These are phyloP conservation scores for Psilocybe azurescens DNA, from an alignment of 768 basidiomycete species.

Conservation along the genomic window DNA sequence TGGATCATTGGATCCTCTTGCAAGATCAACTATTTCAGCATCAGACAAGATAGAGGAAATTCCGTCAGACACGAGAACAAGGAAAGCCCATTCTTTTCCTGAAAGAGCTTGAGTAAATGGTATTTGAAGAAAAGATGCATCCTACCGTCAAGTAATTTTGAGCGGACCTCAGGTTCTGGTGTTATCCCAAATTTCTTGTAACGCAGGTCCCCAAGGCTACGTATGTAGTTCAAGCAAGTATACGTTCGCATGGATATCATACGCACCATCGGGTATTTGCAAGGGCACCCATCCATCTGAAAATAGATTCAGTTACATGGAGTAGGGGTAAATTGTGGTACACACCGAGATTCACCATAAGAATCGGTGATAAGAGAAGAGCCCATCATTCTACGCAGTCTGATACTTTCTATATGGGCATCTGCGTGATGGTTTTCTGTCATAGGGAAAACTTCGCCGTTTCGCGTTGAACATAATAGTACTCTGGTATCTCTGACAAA, in stretches of 20 bases:
- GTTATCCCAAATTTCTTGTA: conserved; percentile 93
- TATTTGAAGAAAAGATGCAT: neutral
- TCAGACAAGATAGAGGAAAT: conserved; percentile 91
- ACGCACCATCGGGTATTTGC: conserved; percentile 88
- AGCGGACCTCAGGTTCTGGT: conserved; percentile 87
- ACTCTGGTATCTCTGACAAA: conserved; percentile 83
- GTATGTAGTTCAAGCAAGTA: neutral
- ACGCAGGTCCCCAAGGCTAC: conserved; percentile 84
- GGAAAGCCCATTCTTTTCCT: conserved; percentile 87
- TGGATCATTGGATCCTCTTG: conserved; percentile 72
- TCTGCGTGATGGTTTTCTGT: conserved; percentile 98
- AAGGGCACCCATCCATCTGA: conserved; percentile 93
- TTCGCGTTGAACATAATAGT: conserved; percentile 74
- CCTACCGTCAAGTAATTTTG: conserved; percentile 76
- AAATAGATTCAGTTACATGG: neutral
- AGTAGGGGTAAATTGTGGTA: neutral
- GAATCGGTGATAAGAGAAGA: conserved; percentile 91
- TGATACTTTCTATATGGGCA: conserved; percentile 80
- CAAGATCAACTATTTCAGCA: conserved; percentile 93
- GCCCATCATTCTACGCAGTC: conserved; percentile 90
- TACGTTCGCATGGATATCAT: neutral
- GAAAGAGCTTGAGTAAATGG: neutral
- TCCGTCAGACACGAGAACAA: conserved; percentile 93
- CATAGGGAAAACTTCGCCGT: conserved; percentile 80
- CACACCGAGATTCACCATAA: conserved; percentile 86